phyloP scores from a whole-genome alignment of 2,329 filamentous ascomycete genomes.

The Fusarium torreyae region DNA sequence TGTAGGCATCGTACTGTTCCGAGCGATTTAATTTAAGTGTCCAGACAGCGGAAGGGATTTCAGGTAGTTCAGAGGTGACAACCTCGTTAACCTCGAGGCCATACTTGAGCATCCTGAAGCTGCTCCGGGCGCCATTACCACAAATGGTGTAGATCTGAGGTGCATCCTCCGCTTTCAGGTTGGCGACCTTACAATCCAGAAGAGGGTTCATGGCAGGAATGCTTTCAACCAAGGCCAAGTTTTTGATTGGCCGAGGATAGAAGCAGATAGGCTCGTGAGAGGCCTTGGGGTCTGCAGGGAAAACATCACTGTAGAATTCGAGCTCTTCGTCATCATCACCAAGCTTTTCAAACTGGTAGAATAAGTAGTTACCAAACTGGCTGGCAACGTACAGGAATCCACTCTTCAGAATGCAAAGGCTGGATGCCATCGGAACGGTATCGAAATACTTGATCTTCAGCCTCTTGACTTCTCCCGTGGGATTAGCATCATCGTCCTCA shows the following conservation, averaged over 20 bases:
- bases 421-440: constrained; percentile 90
- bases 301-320: constrained; percentile 88
- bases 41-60: constrained; percentile 93
- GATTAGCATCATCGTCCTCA: constrained; percentile 82
- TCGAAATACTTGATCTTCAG: constrained; percentile 99
- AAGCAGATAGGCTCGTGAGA: constrained; percentile 88
- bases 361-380: constrained; percentile 92
- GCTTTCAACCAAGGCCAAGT: constrained; percentile 86
- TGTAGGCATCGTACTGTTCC: constrained; percentile 93
- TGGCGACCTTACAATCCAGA: constrained; percentile 91
- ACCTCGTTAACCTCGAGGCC: constrained; percentile 95
- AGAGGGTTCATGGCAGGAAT: constrained; percentile 92
- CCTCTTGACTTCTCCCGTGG: constrained; percentile 84
- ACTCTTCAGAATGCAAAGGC: constrained; percentile 92
- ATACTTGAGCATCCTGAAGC: constrained; percentile 92
- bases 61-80: constrained; percentile 92
- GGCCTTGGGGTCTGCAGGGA: constrained; percentile 80
- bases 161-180: constrained; percentile 91
- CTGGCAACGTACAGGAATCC: constrained; percentile 94
- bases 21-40: constrained; percentile 87
- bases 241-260: constrained; percentile 82
- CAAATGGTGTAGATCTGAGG: constrained; percentile 96
- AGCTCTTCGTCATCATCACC: constrained; percentile 94
- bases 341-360: constrained; percentile 98
- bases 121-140: constrained; percentile 88